Evolutionary conservation across 176 grass and related monocot genomes (phyloP).

Genomic region (barley (Hordeum vulgare)): DNA sequence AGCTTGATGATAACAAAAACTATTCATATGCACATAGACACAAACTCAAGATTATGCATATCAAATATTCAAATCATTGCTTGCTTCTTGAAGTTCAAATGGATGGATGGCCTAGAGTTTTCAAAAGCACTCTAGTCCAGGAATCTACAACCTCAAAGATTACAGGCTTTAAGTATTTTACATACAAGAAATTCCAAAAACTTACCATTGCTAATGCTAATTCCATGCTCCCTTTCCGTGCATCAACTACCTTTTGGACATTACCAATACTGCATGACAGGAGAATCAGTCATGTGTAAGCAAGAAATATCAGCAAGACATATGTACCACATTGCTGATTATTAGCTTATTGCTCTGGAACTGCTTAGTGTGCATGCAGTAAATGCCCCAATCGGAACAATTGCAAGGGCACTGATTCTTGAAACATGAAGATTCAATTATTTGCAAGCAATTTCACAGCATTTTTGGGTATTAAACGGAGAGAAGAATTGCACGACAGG

Average conservation of each 20-base stretch:
- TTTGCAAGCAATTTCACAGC: background rate
- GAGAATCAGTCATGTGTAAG: conserved; percentile 21
- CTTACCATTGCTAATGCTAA: conserved; percentile 87
- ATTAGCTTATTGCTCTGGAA: background rate
- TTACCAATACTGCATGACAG: conserved; percentile 56
- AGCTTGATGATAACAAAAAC: background rate
- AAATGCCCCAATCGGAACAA: background rate
- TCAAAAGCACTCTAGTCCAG: background rate
- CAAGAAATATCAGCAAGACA: background rate
- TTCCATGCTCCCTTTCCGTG: conserved; percentile 83
- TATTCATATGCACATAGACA: background rate
- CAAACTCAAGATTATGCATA: background rate
- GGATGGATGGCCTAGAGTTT: background rate
- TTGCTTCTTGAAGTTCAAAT: background rate
- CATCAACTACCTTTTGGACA: conserved; percentile 74
- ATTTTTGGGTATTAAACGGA: conserved; percentile 32
- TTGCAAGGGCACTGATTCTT: background rate
- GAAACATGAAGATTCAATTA: conserved; percentile 14
- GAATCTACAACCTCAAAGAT: background rate
- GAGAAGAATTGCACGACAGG: conserved; percentile 1
- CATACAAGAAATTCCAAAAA: conserved; percentile 11
- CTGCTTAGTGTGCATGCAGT: background rate
- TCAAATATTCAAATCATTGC: background rate
- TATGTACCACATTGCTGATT: background rate
- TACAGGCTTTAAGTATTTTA: background rate